Evolutionary conservation across 2,329 filamentous ascomycete species (phyloP), one percentile per base, ranked within the genome.

Genomic region (Scedosporium aurantiacum): DNA sequence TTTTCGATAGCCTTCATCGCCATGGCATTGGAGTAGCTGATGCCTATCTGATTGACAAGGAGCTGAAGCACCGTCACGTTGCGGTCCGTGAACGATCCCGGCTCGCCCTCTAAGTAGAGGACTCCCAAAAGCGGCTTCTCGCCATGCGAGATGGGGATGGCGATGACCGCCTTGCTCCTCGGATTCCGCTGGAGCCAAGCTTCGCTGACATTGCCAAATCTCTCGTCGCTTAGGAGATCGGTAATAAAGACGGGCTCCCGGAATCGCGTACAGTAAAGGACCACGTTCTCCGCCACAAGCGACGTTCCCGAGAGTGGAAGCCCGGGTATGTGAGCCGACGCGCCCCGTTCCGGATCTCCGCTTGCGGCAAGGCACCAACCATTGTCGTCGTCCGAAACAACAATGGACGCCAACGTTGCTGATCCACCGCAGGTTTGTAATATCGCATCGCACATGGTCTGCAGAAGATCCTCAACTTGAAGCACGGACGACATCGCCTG

Each of bases 401-500:
- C 80, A 60, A 93, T 88, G 14, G 87, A 88, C 18, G 87, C 88
- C 5, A 88, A 77, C 2, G 87, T 87, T 7, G 87, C 88, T 6
- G 83, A 79, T 37, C 83, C 82, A 45, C 88, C 88, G 59, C 88
- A 91, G 0, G 87, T 90, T 66, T 91, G 87, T 27, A 92, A 73
- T 57, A 92, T 90, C 64, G 92, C 89, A 64, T 90, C 85, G 66
- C 88, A 90, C 84, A 93, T 90, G 50, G 89, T 91, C 68, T 87
- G 86, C 63, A 92, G 79, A 3, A 93, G 79, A 67, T 87, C 82
- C 65, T 92, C 88, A 12, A 92, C 83, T 65, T 88, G 82, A 10
- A 93, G 74, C 58, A 91, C 87, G 16, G 88, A 91, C 4, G 89
- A 92, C 52, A 93, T 86, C 52, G 92, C 82, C 69, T 91, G 89